These are phyloP conservation scores for Aspergillus sp. DNA, from an alignment of 2,329 filamentous ascomycete species.

Conservation along the genomic window DNA sequence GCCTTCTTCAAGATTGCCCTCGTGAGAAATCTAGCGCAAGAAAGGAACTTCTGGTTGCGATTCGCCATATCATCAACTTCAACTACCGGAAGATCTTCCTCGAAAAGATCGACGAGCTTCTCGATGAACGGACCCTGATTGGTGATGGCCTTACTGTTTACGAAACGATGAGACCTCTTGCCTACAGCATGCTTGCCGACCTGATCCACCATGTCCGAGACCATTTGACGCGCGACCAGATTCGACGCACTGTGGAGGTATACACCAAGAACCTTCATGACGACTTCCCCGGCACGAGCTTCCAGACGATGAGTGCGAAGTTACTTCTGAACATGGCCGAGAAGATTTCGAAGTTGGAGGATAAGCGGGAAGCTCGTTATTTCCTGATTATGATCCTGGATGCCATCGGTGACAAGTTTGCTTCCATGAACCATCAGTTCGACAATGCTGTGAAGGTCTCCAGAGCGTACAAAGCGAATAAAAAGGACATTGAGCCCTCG, in stretches of 20 bases:
- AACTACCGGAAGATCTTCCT: slow-evolving; percentile 96
- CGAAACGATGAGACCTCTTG: slow-evolving; percentile 90
- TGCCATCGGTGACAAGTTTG: slow-evolving; percentile 97
- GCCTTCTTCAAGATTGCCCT: slow-evolving; percentile 88
- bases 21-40: slow-evolving; percentile 89
- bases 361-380: slow-evolving; percentile 91
- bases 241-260: slow-evolving; percentile 91
- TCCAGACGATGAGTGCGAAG: slow-evolving; percentile 99
- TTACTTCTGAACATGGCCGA: slow-evolving; percentile 96
- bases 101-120: slow-evolving; percentile 86
- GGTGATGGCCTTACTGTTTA: slow-evolving; percentile 96
- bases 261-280: slow-evolving; percentile 96
- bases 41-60: slow-evolving; percentile 93
- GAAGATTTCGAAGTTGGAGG: slow-evolving; percentile 88
- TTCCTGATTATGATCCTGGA: slow-evolving; percentile 97
- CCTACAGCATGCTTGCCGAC: slow-evolving; percentile 98
- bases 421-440: slow-evolving; percentile 95
- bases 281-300: slow-evolving; percentile 94
- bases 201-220: slow-evolving; percentile 96
- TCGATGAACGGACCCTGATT: slow-evolving; percentile 91
- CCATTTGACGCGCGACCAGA: slow-evolving; percentile 82
- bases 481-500: slow-evolving; percentile 62
- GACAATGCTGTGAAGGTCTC: slow-evolving; percentile 92
- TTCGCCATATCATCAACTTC: slow-evolving; percentile 98
- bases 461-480: slow-evolving; percentile 75